Conservation (phyloP, 2,329 filamentous ascomycete genomes). For the Arthrocladium fulminans region DNA sequence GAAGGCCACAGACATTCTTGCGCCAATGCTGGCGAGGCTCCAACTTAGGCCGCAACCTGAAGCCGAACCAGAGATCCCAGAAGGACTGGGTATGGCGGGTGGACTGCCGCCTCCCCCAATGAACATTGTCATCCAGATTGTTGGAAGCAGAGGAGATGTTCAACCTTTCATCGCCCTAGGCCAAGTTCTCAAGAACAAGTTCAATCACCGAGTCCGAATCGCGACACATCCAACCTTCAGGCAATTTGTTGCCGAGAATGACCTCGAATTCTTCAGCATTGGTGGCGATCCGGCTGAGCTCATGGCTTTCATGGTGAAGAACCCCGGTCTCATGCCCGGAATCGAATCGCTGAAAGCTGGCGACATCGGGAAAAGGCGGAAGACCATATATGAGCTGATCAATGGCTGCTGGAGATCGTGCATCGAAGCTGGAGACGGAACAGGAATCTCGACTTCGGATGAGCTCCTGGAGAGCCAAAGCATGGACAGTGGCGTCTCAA, state of each 20-base stretch:
- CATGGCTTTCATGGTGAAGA: conserved; percentile 89
- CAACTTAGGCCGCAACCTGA: conserved; percentile 39
- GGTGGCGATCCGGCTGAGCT: conserved; percentile 67
- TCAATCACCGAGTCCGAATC: conserved; percentile 63
- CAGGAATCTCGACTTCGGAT: conserved; percentile 43
- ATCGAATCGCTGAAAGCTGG: conserved; percentile 67
- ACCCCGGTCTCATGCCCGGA: conserved; percentile 75
- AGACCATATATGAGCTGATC: conserved; percentile 70
- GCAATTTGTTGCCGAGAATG: conserved; percentile 59
- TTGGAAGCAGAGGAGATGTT: conserved; percentile 65
- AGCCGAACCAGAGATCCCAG: conserved; percentile 57
- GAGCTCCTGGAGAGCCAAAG: conserved; percentile 41
- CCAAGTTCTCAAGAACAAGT: conserved; percentile 53
- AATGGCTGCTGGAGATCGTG: conserved; percentile 80
- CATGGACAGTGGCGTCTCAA: conserved; percentile 28
- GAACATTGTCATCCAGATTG: conserved; percentile 67
- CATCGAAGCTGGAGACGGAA: conserved; percentile 66
- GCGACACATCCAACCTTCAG: conserved; percentile 64
- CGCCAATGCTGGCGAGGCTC: conserved; percentile 43
- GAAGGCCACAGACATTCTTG: conserved; percentile 58
- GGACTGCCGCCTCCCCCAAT: conserved; percentile 51
- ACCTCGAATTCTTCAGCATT: conserved; percentile 66
- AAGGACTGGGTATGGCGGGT: conserved; percentile 59
- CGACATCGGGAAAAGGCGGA: conserved; percentile 65
- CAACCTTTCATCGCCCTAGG: conserved; percentile 67